Conservation (phyloP, 2,329 filamentous ascomycete genomes). For the Sporothrix sp. region DNA sequence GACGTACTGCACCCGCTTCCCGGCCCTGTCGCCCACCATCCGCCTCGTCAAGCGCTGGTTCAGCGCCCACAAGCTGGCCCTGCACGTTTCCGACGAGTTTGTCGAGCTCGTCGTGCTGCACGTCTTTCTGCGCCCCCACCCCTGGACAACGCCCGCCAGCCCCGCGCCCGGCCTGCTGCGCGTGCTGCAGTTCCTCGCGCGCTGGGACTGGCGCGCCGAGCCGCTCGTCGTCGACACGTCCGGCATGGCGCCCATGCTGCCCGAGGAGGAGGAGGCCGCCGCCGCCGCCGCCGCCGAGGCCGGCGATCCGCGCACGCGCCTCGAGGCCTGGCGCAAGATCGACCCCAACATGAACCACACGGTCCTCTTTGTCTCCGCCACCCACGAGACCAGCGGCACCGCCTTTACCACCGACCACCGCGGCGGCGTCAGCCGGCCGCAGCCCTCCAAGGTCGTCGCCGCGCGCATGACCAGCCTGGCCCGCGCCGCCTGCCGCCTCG, state of each 20-base stretch:
- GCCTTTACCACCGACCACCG: constrained; percentile 58
- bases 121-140: constrained; percentile 70
- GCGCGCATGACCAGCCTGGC: constrained; percentile 74
- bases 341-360: constrained; percentile 82
- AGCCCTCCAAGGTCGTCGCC: constrained; percentile 72
- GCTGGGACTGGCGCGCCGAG: constrained; percentile 86
- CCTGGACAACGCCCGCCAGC: constrained; percentile 70
- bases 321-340: constrained; percentile 77
- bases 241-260: constrained; percentile 33
- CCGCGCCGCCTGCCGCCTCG: constrained; percentile 58
- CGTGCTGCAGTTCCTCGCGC: constrained; percentile 66
- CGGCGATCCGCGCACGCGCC: constrained; percentile 40
- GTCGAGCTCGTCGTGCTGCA: constrained; percentile 74
- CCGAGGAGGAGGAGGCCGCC: constrained; percentile 35
- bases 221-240: constrained; percentile 73
- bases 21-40: constrained; percentile 70
- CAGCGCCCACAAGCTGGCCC: constrained; percentile 59
- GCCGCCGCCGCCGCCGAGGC: constrained; percentile 25
- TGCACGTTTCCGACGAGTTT: constrained; percentile 68
- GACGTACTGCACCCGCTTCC: constrained; percentile 70
- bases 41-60: constrained; percentile 88
- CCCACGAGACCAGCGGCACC: constrained; percentile 65
- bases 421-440: constrained; percentile 24
- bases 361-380: constrained; percentile 71
- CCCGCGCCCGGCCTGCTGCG: constrained; percentile 72